A percentile compares a stretch with the other conserved stretches of the same genome.
Conservation (phyloP, 2,329 filamentous ascomycete species). For the Trichoderma harzianum region DNA sequence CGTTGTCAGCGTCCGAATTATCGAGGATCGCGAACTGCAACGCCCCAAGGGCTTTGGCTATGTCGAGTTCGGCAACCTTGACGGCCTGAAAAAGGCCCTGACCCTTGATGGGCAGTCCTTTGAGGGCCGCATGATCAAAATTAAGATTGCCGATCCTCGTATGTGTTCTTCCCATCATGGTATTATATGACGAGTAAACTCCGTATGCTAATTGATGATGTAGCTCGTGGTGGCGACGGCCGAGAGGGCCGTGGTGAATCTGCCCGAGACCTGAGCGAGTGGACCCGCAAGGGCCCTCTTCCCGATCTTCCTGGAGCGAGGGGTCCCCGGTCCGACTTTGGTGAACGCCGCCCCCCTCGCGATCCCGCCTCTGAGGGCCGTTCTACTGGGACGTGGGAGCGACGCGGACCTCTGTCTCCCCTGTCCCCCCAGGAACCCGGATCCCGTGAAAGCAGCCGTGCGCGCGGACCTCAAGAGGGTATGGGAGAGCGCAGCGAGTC, state of each 20-base stretch:
- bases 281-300: conserved; percentile 89
- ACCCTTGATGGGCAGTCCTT: conserved; percentile 77
- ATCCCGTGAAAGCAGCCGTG: conserved; percentile 54
- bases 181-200: not conserved
- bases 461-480: conserved; percentile 43
- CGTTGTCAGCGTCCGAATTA: conserved; percentile 88
- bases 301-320: conserved; percentile 63
- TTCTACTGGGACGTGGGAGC: conserved; percentile 82
- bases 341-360: conserved; percentile 63
- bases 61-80: conserved; percentile 84
- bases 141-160: conserved; percentile 98
- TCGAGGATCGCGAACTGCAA: conserved; percentile 90
- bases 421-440: conserved; percentile 51
- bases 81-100: conserved; percentile 88
- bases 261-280: conserved; percentile 78
- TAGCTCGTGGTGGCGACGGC: conserved; percentile 77
- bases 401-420: conserved; percentile 85
- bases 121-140: conserved; percentile 83
- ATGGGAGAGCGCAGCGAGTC: conserved; percentile 59
- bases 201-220: conserved; percentile 8
- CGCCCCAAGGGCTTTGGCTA: conserved; percentile 98
- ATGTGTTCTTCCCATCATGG: conserved; percentile 39
- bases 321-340: conserved; percentile 49
- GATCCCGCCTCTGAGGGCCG: conserved; percentile 59
- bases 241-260: conserved; percentile 54